A percentile compares a stretch with the other conserved stretches of the same genome.
These are phyloP conservation scores for Pestalotiopsis sp. DNA, from an alignment of 2,329 filamentous ascomycete genomes.

Conservation along the genomic window DNA sequence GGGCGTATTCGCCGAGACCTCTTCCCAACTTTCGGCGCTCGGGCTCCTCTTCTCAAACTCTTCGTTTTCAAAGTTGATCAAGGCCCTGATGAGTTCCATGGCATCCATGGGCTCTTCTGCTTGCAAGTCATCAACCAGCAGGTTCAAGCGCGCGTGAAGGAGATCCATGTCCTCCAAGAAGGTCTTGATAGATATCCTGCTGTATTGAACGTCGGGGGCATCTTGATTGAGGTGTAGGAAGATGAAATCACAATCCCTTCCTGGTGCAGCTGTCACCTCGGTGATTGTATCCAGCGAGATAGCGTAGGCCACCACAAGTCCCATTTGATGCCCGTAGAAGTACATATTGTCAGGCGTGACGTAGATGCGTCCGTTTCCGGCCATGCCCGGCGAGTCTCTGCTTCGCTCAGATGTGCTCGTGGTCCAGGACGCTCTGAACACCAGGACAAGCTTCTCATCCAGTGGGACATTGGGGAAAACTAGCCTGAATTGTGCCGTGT, in stretches of 20 bases:
- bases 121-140: constrained; percentile 78
- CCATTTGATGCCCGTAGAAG: constrained; percentile 95
- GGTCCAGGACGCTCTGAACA: constrained; percentile 88
- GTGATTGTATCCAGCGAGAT: constrained; percentile 76
- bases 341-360: constrained; percentile 87
- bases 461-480: constrained; percentile 80
- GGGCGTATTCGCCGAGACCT: constrained; percentile 64
- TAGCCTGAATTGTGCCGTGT: constrained; percentile 91
- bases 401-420: constrained; percentile 49
- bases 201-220: constrained; percentile 63
- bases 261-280: constrained; percentile 87
- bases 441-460: constrained; percentile 82
- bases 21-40: constrained; percentile 89
- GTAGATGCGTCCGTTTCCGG: constrained; percentile 75
- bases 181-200: constrained; percentile 83
- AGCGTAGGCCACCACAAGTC: constrained; percentile 81
- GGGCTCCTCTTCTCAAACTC: constrained; percentile 64
- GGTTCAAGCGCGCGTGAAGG: constrained; percentile 81
- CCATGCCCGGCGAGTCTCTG: constrained; percentile 54
- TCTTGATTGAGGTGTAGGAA: constrained; percentile 76
- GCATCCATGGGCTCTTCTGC: constrained; percentile 69
- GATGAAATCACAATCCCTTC: constrained; percentile 89
- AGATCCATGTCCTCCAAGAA: constrained; percentile 87
- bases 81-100: constrained; percentile 68
- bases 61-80: constrained; percentile 75